Evolutionary conservation across 129 eudicot species (phyloP).

Genomic region (Deinandra increscens): DNA sequence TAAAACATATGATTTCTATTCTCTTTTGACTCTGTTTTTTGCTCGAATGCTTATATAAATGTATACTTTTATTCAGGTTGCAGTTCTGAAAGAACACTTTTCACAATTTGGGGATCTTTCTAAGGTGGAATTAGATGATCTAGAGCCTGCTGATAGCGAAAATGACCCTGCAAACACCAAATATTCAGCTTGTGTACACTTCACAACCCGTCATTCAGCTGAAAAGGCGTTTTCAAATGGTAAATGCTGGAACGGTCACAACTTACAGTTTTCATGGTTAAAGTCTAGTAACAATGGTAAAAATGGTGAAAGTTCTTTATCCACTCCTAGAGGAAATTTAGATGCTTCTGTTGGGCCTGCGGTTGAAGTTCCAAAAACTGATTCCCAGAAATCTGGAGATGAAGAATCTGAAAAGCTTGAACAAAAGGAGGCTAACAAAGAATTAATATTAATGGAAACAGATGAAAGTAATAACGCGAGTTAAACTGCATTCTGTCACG

Average conservation of each 20-base stretch:
- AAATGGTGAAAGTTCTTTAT: constrained; percentile 46
- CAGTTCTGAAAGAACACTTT: constrained; percentile 80
- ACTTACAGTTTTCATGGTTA: constrained; percentile 73
- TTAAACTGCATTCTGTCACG: constrained; percentile 30
- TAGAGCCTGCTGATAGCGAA: constrained; percentile 38
- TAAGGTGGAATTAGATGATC: constrained; percentile 59
- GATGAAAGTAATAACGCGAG: constrained; percentile 43
- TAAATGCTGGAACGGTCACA: constrained; percentile 77
- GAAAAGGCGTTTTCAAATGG: constrained; percentile 78
- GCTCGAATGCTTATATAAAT: constrained; percentile 11
- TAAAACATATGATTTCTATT: constrained; percentile 29
- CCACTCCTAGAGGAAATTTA: constrained; percentile 38
- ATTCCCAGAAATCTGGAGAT: constrained; percentile 38
- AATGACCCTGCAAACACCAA: constrained; percentile 37
- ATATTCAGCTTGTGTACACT: constrained; percentile 60
- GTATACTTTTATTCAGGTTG: constrained; percentile 45
- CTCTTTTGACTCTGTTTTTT: neutral
- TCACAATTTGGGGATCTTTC: constrained; percentile 68
- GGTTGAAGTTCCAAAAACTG: constrained; percentile 35
- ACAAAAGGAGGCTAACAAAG: constrained; percentile 32
- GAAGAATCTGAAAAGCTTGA: constrained; percentile 50
- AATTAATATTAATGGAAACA: constrained; percentile 24
- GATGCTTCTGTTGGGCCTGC: constrained; percentile 40
- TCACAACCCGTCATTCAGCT: constrained; percentile 68
- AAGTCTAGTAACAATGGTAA: constrained; percentile 41